Percentiles rank a stretch among this genome's conserved stretches.
Conservation (phyloP, 345 rosid species). For the Geranium brycei region DNA sequence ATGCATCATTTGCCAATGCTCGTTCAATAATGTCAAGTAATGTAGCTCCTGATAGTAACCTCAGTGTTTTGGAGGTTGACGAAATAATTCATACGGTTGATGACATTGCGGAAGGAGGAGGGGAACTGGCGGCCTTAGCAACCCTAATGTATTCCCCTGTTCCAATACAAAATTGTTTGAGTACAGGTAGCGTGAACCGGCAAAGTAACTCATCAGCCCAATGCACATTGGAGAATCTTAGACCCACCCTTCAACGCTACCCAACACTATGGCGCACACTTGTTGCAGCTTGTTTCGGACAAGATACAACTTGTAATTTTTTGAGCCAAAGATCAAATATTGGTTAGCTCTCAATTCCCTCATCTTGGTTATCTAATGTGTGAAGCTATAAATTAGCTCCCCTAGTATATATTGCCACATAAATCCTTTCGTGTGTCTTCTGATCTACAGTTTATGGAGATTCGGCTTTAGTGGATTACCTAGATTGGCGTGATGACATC, state of each 20-base stretch:
- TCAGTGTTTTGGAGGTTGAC: slow-evolving; percentile 39
- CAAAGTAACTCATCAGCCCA: slow-evolving; percentile 65
- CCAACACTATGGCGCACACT: slow-evolving; percentile 86
- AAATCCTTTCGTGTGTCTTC: slow-evolving; percentile 8
- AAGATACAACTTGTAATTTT: slow-evolving; percentile 43
- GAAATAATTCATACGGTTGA: slow-evolving; percentile 69
- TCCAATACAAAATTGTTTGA: slow-evolving; percentile 65
- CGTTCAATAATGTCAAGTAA: slow-evolving; percentile 53
- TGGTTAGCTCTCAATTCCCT: slow-evolving; percentile 36
- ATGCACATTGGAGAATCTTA: slow-evolving; percentile 85
- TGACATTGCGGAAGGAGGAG: slow-evolving; percentile 92
- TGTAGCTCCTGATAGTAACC: slow-evolving; percentile 34
- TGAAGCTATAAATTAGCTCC: slow-evolving; percentile 24
- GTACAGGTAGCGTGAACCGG: slow-evolving; percentile 68
- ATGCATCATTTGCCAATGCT: slow-evolving; percentile 88
- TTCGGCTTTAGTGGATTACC: slow-evolving; percentile 62
- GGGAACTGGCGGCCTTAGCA: slow-evolving; percentile 94
- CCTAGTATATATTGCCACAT: slow-evolving; percentile 7
- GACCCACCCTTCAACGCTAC: slow-evolving; percentile 57
- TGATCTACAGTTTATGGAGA: slow-evolving; percentile 10
- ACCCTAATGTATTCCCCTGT: slow-evolving; percentile 72
- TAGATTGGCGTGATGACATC: slow-evolving; percentile 79
- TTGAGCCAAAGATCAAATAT: slow-evolving; percentile 36
- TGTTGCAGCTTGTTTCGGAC: slow-evolving; percentile 59
- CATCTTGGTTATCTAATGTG: slow-evolving; percentile 12